Evolutionary conservation across 1,284 basidiomycete genomes (phyloP), one percentile per base, ranked within the genome.

Genomic region (Ceratorhiza oryzae-sativae): DNA sequence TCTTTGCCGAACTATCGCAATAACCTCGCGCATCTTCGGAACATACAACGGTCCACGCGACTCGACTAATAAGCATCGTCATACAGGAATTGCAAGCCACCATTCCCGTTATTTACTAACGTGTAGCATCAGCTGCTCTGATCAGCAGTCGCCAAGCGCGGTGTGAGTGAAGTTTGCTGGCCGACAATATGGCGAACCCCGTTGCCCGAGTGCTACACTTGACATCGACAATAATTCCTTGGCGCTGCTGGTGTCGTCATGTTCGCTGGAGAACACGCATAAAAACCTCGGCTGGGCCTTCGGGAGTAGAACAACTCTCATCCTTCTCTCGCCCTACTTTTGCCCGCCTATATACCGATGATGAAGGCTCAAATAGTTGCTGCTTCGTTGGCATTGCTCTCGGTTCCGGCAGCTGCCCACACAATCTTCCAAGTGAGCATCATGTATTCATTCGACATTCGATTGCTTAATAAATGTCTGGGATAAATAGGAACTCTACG

Each of bases 371-470:
- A 70, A 39, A 55, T 30, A 13, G 48, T 70, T 49, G 67, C 53
- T 49, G 55, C 67, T 20, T 70, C 67, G 25, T 53, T 70, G 25
- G 67, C 67, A 20, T 23, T 70, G 27, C 48, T 70, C 15, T 59
- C 67, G 41, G 67, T 42, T 18, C 67, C 30, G 30, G 73, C 71
- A n/a, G 68, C 72, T 56, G 73, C 71, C 8, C 73, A 74, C n/a
- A 74, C 73, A 2, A 74, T 74, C 61, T 70, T 74, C 32, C 73
- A 74, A 36, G 67, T 70, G 32, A 18, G 42, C 42, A 56, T 58
- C 25, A 23, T 34, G 25, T 6, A 15, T 20, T 25, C 10, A 9
- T 48, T 15, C 32, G 27, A 20, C 39, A 30, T 8, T 42, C 39
- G 10, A 51, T 30, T 36, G 20, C 12, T 20, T 20, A 12, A 2